A percentile compares a stretch with the other conserved stretches of the same genome.
Evolutionary conservation across 768 basidiomycete species (phyloP).

Genomic region (Psilocybe cubensis): DNA sequence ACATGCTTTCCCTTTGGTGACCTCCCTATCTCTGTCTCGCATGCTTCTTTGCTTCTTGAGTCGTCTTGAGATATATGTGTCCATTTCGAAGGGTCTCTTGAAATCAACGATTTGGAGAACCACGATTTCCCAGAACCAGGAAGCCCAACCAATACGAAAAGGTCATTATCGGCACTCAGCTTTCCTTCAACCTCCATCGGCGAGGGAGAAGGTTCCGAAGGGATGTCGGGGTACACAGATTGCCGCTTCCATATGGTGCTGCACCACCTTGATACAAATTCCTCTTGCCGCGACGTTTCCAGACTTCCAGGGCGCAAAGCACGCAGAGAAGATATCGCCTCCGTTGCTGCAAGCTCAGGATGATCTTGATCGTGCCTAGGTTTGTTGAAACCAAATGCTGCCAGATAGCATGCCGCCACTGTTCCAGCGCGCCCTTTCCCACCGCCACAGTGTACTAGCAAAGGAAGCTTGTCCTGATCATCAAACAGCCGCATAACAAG

Average conservation of each 20-base stretch:
- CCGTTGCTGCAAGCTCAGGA: conserved; percentile 50
- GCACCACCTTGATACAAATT: conserved; percentile 60
- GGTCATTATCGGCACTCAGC: conserved; percentile 26
- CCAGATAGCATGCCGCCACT: conserved; percentile 62
- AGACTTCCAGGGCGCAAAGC: conserved; percentile 58
- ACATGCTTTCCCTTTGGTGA: conserved; percentile 37
- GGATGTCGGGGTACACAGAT: conserved; percentile 50
- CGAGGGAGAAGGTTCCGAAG: conserved; percentile 54
- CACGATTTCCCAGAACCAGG: conserved; percentile 67
- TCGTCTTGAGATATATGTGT: conserved; percentile 60
- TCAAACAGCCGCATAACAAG: conserved; percentile 50
- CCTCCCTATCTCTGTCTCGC: conserved; percentile 55
- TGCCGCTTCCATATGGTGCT: conserved; percentile 63
- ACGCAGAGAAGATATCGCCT: conserved; percentile 52
- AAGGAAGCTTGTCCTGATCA: conserved; percentile 47
- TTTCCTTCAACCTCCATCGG: conserved; percentile 46
- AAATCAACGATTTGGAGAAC: conserved; percentile 50
- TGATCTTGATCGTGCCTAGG: conserved; percentile 44
- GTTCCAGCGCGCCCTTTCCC: conserved; percentile 68
- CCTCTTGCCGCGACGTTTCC: conserved; percentile 60
- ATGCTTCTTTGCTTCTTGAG: conserved; percentile 47
- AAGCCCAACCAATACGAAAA: conserved; percentile 61
- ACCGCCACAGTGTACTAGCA: conserved; percentile 64
- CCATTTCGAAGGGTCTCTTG: conserved; percentile 48
- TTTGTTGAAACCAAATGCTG: conserved; percentile 54